These are phyloP conservation scores for Crithidia brevicula DNA, from an alignment of 208 protist species.

Conservation along the genomic window DNA sequence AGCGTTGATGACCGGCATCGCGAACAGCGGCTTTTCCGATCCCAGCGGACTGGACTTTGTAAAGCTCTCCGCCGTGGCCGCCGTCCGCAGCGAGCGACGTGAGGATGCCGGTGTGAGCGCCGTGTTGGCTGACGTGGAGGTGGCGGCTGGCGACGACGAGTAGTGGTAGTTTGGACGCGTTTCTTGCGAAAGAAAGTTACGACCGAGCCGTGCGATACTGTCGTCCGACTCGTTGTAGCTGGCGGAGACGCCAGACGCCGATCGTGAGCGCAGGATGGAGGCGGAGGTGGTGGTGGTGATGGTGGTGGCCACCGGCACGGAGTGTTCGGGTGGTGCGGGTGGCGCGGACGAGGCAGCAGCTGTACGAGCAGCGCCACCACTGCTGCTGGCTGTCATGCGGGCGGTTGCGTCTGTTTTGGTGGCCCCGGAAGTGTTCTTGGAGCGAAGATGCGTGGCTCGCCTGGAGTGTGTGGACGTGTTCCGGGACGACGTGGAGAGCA, in stretches of 20 bases:
- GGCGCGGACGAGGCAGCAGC: too few relatives aligned
- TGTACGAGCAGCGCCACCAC: too few relatives aligned
- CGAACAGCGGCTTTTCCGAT: background rate
- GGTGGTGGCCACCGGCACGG: background rate
- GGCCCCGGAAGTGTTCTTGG: too few relatives aligned
- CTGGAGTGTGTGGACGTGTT: background rate
- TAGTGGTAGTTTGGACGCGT: background rate
- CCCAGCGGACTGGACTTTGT: background rate
- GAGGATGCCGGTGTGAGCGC: background rate
- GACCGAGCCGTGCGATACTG: slow-evolving; percentile 2
- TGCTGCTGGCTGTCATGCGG: too few relatives aligned
- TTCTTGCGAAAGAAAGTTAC: background rate
- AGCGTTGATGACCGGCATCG: slow-evolving; percentile 1
- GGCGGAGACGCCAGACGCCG: background rate
- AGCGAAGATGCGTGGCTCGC: too few relatives aligned
- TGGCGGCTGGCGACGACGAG: too few relatives aligned
- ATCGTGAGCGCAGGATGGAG: background rate
- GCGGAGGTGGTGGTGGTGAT: background rate
- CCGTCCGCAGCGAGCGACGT: background rate
- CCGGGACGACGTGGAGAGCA: background rate
- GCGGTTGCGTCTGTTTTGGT: too few relatives aligned
- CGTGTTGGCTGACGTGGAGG: too few relatives aligned
- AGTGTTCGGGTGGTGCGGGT: background rate
- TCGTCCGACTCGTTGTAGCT: background rate
- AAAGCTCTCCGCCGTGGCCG: background rate